A percentile compares a stretch with the other conserved stretches of the same genome.
These are phyloP conservation scores for Mycena floridula DNA, from an alignment of 768 basidiomycete genomes.

Conservation along the genomic window DNA sequence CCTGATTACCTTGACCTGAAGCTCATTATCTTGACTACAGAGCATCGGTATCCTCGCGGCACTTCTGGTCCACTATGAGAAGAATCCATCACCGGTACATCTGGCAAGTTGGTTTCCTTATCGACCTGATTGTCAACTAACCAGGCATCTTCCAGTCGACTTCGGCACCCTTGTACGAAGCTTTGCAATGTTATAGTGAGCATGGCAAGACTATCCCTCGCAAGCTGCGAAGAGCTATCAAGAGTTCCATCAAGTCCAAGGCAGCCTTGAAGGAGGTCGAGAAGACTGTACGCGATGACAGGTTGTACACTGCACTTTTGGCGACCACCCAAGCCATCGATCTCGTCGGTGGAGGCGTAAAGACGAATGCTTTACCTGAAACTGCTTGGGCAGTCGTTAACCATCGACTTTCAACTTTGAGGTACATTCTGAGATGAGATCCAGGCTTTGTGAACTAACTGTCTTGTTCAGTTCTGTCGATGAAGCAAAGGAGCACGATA, in stretches of 20 bases:
- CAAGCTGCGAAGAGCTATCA: constrained; percentile 25
- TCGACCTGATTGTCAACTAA: neutral
- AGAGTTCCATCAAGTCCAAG: constrained; percentile 28
- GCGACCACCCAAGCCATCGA: constrained; percentile 57
- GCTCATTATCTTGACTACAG: constrained; percentile 10
- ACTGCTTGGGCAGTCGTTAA: constrained; percentile 41
- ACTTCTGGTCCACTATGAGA: constrained; percentile 44
- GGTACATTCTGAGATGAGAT: constrained; percentile 13
- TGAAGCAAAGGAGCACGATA: constrained; percentile 22
- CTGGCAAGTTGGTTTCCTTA: constrained; percentile 21
- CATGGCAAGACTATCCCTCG: constrained; percentile 37
- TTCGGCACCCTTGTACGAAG: constrained; percentile 34
- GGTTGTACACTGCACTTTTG: constrained; percentile 21
- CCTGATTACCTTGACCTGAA: neutral
- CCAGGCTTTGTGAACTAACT: neutral
- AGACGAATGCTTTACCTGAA: constrained; percentile 59
- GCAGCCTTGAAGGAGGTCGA: constrained; percentile 36
- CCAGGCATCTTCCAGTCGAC: constrained; percentile 19
- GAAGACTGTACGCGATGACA: constrained; percentile 20
- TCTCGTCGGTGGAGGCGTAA: constrained; percentile 37
- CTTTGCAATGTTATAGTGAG: constrained; percentile 44
- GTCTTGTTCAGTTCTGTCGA: constrained; percentile 25
- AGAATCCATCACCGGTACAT: constrained; percentile 28
- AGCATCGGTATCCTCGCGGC: constrained; percentile 56
- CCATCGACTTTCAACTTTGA: constrained; percentile 40